phyloP scores from a whole-genome alignment of 2,329 filamentous ascomycete species.

The Aureobasidium namibiae region DNA sequence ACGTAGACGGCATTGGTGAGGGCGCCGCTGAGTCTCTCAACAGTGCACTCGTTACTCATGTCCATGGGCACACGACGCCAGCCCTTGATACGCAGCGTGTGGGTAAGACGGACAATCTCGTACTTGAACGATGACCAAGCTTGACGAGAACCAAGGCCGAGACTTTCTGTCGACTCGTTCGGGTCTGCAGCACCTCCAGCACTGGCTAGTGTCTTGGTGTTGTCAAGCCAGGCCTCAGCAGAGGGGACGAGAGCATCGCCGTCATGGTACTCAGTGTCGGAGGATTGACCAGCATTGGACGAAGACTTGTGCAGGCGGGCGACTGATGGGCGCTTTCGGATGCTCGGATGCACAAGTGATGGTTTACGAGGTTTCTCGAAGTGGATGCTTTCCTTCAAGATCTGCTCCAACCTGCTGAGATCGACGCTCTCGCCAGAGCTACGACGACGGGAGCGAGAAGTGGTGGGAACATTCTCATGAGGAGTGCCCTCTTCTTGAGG shows the following conservation, averaged over 20 bases:
- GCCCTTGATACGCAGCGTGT: slow-evolving; percentile 82
- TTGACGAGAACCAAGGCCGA: slow-evolving; percentile 27
- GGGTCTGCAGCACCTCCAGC: slow-evolving; percentile 40
- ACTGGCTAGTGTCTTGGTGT: slow-evolving; percentile 79
- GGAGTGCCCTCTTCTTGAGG: slow-evolving; percentile 12
- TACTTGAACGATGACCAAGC: slow-evolving; percentile 84
- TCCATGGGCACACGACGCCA: slow-evolving; percentile 79
- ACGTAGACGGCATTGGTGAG: slow-evolving; percentile 96
- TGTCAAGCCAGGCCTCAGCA: slow-evolving; percentile 80
- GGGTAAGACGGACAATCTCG: slow-evolving; percentile 80
- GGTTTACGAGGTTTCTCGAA: slow-evolving; percentile 24
- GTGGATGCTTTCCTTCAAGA: slow-evolving; percentile 60
- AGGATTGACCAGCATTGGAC: slow-evolving; percentile 51
- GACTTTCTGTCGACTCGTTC: slow-evolving; percentile 43
- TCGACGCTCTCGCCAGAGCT: slow-evolving; percentile 60
- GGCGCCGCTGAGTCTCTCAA: slow-evolving; percentile 77
- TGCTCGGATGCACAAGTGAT: slow-evolving; percentile 15
- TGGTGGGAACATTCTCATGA: slow-evolving; percentile 2
- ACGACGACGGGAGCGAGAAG: slow-evolving; percentile 4
- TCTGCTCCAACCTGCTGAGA: slow-evolving; percentile 71
- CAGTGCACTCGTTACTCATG: slow-evolving; percentile 57
- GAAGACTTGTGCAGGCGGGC: slow-evolving; percentile 30
- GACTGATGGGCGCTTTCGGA: slow-evolving; percentile 22
- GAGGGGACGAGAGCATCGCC: slow-evolving; percentile 74
- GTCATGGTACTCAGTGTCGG: slow-evolving; percentile 79